Conservation (phyloP, 2,329 filamentous ascomycete species). For the Trichoderma cornu-damae region DNA sequence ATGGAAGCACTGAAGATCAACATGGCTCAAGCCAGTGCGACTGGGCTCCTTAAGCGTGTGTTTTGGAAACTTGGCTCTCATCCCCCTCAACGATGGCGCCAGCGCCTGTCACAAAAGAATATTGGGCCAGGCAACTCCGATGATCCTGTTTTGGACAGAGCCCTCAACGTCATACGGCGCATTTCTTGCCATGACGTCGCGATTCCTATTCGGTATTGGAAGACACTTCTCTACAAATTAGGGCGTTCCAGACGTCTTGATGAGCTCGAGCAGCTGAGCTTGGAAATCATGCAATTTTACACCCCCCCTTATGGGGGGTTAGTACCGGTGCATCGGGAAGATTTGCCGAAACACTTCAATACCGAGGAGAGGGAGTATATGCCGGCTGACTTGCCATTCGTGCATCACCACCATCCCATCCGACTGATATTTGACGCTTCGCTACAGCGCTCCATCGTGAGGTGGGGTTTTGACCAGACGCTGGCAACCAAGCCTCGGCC, state of each 20-base stretch:
- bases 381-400: slow-evolving; percentile 39
- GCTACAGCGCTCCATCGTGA: slow-evolving; percentile 39
- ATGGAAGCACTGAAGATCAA: slow-evolving; percentile 31
- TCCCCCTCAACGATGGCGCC: slow-evolving; percentile 19
- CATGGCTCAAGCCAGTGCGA: slow-evolving; percentile 28
- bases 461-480: slow-evolving; percentile 43
- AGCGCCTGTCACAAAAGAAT: background rate
- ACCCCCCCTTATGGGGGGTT: slow-evolving; percentile 28
- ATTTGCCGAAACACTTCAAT: slow-evolving; percentile 33
- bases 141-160: slow-evolving; percentile 29
- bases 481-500: slow-evolving; percentile 24
- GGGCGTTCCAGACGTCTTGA: slow-evolving; percentile 40
- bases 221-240: slow-evolving; percentile 40
- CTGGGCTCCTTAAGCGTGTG: slow-evolving; percentile 24
- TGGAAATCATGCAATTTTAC: slow-evolving; percentile 41
- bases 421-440: slow-evolving; percentile 40
- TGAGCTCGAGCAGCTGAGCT: slow-evolving; percentile 41
- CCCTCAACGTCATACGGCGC: slow-evolving; percentile 29
- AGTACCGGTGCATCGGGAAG: slow-evolving; percentile 41
- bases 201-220: slow-evolving; percentile 39
- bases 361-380: slow-evolving; percentile 25
- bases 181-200: slow-evolving; percentile 31
- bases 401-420: slow-evolving; percentile 43
- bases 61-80: slow-evolving; percentile 30
- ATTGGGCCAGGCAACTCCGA: background rate